Conservation (phyloP, 2,329 filamentous ascomycete genomes). For the Pseudogymnoascus sp. region DNA sequence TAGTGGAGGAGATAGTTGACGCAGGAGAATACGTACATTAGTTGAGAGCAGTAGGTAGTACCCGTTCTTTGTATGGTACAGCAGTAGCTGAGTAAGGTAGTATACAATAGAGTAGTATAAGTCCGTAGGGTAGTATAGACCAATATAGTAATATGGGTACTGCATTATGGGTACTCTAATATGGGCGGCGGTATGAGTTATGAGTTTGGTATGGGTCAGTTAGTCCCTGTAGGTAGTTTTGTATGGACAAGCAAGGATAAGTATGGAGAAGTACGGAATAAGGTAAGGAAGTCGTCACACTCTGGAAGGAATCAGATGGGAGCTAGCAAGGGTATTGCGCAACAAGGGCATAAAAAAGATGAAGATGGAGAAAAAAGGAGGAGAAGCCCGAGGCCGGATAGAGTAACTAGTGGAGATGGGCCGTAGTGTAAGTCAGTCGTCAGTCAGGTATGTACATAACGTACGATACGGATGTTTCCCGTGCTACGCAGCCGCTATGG, state of each 20-base stretch:
- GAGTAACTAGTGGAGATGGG: neutral
- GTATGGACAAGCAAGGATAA: neutral
- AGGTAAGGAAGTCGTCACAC: neutral
- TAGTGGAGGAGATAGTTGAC: neutral
- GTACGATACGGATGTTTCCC: neutral
- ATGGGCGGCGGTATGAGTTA: neutral
- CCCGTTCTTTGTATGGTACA: neutral
- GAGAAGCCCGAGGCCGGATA: neutral
- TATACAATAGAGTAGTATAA: neutral
- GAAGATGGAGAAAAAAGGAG: neutral
- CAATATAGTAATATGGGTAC: neutral
- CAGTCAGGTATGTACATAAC: too few species aligned
- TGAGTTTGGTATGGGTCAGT: neutral
- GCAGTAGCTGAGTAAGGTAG: neutral
- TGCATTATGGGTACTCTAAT: neutral
- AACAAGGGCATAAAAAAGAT: neutral
- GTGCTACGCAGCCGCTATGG: neutral
- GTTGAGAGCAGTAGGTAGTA: neutral
- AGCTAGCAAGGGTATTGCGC: neutral
- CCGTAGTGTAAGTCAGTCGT: neutral
- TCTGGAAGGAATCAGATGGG: neutral
- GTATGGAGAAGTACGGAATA: neutral
- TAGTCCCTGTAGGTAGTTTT: neutral
- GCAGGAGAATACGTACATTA: neutral
- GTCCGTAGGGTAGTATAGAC: neutral